A percentile compares a stretch with the other conserved stretches of the same genome.
Evolutionary conservation across 1,284 basidiomycete genomes (phyloP).

Genomic region (Cryptococcus depauperatus): DNA sequence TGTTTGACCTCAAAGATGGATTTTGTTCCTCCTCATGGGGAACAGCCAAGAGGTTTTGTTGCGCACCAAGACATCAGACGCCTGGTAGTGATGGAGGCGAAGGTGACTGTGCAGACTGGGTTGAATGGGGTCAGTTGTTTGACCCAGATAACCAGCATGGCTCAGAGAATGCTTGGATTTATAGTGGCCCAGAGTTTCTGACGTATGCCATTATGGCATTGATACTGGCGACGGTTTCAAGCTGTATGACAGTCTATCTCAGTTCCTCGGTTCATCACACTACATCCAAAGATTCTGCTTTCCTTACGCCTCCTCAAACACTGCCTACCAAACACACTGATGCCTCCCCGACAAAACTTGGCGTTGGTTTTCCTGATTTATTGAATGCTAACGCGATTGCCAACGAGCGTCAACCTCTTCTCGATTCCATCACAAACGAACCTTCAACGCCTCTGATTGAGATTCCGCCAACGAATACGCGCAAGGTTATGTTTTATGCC

Average conservation of each 20-base stretch:
- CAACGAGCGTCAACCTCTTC: conserved; percentile 21
- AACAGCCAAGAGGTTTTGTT: conserved; percentile 75
- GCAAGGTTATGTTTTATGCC: conserved; percentile 78
- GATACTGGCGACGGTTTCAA: conserved; percentile 48
- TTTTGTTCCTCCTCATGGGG: conserved; percentile 67
- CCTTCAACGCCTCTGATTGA: conserved; percentile 12
- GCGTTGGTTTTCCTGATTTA: conserved; percentile 9
- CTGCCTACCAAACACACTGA: conserved; percentile 32
- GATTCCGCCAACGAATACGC: conserved; percentile 28
- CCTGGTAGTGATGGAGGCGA: conserved; percentile 24
- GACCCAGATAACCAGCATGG: conserved; percentile 19
- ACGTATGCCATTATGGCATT: conserved; percentile 73
- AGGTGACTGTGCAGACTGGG: conserved; percentile 62
- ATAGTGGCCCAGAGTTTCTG: conserved; percentile 52
- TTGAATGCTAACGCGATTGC: neutral
- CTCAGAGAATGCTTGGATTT: conserved; percentile 21
- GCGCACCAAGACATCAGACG: conserved; percentile 45
- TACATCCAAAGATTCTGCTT: conserved; percentile 77
- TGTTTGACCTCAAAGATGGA: conserved; percentile 93
- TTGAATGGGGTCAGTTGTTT: conserved; percentile 57
- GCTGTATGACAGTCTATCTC: conserved; percentile 72
- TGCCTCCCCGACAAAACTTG: conserved; percentile 5
- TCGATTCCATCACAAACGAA: conserved; percentile 12
- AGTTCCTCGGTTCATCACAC: conserved; percentile 79
- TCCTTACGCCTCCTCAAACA: conserved; percentile 53